A percentile compares a stretch with the other conserved stretches of the same genome.
phyloP scores from a whole-genome alignment of 306 rosid genomes.

The Quercus suber region DNA sequence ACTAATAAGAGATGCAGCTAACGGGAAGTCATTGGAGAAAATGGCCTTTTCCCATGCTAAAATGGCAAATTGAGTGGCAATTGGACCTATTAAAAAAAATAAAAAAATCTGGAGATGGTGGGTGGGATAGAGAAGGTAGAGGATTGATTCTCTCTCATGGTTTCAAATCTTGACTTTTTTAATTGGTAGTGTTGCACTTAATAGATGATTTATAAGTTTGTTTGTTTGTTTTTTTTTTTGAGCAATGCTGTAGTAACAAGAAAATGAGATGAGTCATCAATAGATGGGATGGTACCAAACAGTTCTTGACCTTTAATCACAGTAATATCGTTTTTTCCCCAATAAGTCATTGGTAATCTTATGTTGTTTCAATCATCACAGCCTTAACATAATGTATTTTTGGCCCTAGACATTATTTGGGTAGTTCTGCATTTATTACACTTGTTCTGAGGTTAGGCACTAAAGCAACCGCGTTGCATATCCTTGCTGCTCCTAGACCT shows the following conservation, averaged over 20 bases:
- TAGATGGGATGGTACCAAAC: not conserved
- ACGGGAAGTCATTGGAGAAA: not conserved
- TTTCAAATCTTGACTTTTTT: not conserved
- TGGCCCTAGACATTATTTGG: not conserved
- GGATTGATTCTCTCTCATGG: not conserved
- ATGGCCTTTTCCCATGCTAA: not conserved
- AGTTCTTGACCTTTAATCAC: not conserved
- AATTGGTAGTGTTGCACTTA: not conserved
- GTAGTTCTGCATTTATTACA: not conserved
- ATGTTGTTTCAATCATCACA: not conserved
- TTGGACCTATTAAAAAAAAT: not conserved
- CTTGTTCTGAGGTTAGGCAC: not conserved
- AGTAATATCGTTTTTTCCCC: not conserved
- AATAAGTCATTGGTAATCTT: not conserved
- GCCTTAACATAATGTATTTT: not conserved
- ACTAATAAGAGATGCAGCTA: not conserved
- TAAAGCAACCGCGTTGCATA: constrained; percentile 6
- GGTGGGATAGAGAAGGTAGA: not conserved
- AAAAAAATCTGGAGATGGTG: not conserved
- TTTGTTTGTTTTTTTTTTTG: not conserved
- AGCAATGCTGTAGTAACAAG: not conserved
- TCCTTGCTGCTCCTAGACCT: not conserved
- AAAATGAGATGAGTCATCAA: not conserved
- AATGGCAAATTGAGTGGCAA: not conserved
- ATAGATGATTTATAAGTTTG: not conserved